Percentiles rank a stretch among this genome's conserved stretches.
Conservation (phyloP, 2,329 filamentous ascomycete species). For the Akanthomyces uredinophilus region DNA sequence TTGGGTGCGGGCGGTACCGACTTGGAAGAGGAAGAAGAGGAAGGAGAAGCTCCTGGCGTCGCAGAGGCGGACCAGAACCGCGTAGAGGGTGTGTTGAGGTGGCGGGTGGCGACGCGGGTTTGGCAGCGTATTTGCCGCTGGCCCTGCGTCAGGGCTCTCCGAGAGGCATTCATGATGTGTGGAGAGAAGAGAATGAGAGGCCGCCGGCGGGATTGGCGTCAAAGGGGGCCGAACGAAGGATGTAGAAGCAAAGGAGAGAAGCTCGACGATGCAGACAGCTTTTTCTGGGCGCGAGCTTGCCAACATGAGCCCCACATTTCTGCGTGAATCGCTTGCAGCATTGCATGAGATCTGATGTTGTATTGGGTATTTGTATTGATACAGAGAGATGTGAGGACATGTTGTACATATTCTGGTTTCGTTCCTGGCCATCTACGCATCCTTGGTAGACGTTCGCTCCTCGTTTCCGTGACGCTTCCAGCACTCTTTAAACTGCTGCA, state of each 20-base stretch:
- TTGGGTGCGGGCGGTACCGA: neutral
- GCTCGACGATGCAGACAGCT: neutral
- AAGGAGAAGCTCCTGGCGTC: neutral
- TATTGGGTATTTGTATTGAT: slow-evolving; percentile 1
- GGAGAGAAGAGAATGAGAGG: neutral
- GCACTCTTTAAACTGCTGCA: slow-evolving; percentile 82
- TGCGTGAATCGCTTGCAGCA: neutral
- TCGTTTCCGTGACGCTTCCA: slow-evolving; percentile 91
- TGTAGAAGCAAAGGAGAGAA: neutral
- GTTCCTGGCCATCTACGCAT: slow-evolving; percentile 37
- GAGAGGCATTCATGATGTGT: slow-evolving; percentile 6
- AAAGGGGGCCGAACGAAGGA: neutral
- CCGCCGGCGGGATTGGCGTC: neutral
- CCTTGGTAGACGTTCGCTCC: slow-evolving; percentile 70
- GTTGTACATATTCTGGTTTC: neutral
- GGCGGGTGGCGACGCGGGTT: slow-evolving; percentile 3
- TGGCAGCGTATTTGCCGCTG: neutral
- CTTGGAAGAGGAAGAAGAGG: neutral
- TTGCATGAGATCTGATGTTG: neutral
- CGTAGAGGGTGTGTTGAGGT: neutral
- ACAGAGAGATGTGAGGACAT: neutral
- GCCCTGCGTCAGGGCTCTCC: neutral
- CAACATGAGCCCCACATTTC: neutral
- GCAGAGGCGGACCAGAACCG: neutral
- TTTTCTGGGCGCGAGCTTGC: neutral